Conservation (phyloP, 805 yeast genomes). For the Teunomyces atbi region DNA sequence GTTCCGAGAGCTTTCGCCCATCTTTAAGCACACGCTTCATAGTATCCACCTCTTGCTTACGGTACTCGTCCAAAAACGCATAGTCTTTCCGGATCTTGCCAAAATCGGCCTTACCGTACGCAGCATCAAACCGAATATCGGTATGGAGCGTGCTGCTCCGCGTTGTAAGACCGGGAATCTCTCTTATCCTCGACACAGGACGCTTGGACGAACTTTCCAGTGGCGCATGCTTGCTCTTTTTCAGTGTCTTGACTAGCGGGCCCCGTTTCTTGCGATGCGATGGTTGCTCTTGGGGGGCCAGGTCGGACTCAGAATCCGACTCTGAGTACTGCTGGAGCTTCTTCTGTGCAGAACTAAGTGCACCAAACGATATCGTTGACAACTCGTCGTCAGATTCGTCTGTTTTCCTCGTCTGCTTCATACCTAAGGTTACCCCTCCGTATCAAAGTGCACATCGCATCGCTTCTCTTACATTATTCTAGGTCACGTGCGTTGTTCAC, state of each 20-base stretch:
- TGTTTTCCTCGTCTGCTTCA: not conserved
- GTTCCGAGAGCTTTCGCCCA: slow-evolving; percentile 43
- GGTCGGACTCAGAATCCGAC: slow-evolving; percentile 9
- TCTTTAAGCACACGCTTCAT: slow-evolving; percentile 58
- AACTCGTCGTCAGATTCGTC: slow-evolving; percentile 16
- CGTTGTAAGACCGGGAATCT: slow-evolving; percentile 64
- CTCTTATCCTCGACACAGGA: slow-evolving; percentile 67
- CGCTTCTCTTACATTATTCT: not conserved
- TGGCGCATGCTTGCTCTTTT: slow-evolving; percentile 81
- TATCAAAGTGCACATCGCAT: no score
- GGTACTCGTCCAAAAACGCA: slow-evolving; percentile 80
- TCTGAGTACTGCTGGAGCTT: slow-evolving; percentile 28
- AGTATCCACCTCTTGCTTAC: slow-evolving; percentile 67
- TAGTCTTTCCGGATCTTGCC: slow-evolving; percentile 70
- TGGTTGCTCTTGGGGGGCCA: not conserved
- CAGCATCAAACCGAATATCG: slow-evolving; percentile 89
- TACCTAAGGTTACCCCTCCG: not conserved
- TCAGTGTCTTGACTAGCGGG: slow-evolving; percentile 4
- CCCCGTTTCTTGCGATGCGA: not conserved
- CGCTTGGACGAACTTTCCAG: slow-evolving; percentile 71
- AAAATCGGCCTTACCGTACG: slow-evolving; percentile 80
- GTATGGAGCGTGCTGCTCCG: slow-evolving; percentile 49
- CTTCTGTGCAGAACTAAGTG: slow-evolving; percentile 59
- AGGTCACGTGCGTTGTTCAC: not conserved
- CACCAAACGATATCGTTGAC: slow-evolving; percentile 60